A percentile compares a stretch with the other conserved stretches of the same genome.
Conservation (phyloP, 2,329 filamentous ascomycete species). For the Ophiostoma montium region DNA sequence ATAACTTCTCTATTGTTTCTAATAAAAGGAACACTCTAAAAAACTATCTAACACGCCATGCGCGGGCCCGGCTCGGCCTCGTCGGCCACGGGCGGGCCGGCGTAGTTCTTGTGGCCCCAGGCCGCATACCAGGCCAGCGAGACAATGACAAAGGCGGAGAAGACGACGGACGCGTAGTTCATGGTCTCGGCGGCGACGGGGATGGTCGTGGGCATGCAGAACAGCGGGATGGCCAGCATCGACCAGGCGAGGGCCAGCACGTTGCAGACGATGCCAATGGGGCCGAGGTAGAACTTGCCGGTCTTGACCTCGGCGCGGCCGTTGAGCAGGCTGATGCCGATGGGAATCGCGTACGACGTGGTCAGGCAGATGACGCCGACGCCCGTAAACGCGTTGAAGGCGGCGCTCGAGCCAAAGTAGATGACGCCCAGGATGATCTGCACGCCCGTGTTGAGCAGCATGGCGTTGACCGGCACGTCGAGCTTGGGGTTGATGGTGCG, state of each 20-base stretch:
- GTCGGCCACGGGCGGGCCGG: not conserved
- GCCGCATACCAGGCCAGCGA: not conserved
- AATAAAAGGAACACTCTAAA: too few relatives aligned
- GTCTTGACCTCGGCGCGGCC: not conserved
- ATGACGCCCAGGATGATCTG: slow-evolving; percentile 1
- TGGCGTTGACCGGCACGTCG: not conserved
- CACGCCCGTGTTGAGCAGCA: not conserved
- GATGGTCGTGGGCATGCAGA: slow-evolving; percentile 1
- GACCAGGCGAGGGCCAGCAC: not conserved
- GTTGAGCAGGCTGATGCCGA: not conserved
- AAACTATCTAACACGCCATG: too few relatives aligned
- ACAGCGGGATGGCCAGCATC: not conserved
- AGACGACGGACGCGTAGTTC: slow-evolving; percentile 2
- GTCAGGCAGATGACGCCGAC: slow-evolving; percentile 2
- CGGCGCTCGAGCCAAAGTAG: slow-evolving; percentile 2
- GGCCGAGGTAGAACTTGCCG: not conserved
- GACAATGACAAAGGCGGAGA: not conserved
- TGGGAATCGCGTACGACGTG: not conserved
- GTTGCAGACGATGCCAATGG: not conserved
- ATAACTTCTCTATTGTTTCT: too few relatives aligned
- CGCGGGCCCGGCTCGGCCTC: not conserved
- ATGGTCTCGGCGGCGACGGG: not conserved
- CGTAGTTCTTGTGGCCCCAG: slow-evolving; percentile 1
- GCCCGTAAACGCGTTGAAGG: not conserved
- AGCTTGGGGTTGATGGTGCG: not conserved